Conservation (phyloP, 2,329 filamentous ascomycete genomes). For the Pyrenochaeta sp. region DNA sequence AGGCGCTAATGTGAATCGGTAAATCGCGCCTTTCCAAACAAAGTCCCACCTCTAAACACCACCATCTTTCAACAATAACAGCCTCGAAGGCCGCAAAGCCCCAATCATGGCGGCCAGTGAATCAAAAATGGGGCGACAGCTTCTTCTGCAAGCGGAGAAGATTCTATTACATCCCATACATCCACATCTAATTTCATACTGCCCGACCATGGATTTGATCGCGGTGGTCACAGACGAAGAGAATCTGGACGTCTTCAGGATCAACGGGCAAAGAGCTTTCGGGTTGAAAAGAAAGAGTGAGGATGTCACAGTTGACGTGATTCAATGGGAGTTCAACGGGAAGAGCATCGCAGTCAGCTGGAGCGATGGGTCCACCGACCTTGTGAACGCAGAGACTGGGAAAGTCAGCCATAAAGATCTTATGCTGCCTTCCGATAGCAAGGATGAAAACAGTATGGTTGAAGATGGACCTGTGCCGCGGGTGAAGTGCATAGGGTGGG, state of each 20-base stretch:
- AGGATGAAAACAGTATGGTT: constrained; percentile 1
- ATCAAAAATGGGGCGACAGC: constrained; percentile 13
- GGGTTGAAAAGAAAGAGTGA: constrained; percentile 54
- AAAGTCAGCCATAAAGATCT: constrained; percentile 75
- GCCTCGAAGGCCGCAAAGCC: constrained; percentile 9
- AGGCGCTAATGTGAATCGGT: constrained; percentile 18
- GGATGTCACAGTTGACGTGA: constrained; percentile 41
- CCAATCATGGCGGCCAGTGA: constrained; percentile 12
- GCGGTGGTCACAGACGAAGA: constrained; percentile 73
- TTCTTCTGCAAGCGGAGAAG: constrained; percentile 52
- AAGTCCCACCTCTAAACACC: constrained; percentile 12
- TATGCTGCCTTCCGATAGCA: constrained; percentile 16
- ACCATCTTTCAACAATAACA: constrained; percentile 7
- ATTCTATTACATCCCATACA: constrained; percentile 58
- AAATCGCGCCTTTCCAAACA: constrained; percentile 28
- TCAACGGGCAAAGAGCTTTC: constrained; percentile 76
- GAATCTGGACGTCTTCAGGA: constrained; percentile 77
- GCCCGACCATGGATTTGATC: constrained; percentile 85
- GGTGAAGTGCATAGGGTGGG: constrained; percentile 62
- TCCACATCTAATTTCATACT: constrained; percentile 71
- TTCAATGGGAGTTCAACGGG: constrained; percentile 60
- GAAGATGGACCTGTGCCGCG: constrained; percentile 12
- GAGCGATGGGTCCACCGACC: constrained; percentile 78
- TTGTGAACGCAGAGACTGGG: constrained; percentile 80
- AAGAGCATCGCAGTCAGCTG: constrained; percentile 83